Percentiles rank a stretch among this genome's conserved stretches.
Evolutionary conservation across 2,329 filamentous ascomycete genomes (phyloP).

Genomic region (Fusarium brachygibbosum): DNA sequence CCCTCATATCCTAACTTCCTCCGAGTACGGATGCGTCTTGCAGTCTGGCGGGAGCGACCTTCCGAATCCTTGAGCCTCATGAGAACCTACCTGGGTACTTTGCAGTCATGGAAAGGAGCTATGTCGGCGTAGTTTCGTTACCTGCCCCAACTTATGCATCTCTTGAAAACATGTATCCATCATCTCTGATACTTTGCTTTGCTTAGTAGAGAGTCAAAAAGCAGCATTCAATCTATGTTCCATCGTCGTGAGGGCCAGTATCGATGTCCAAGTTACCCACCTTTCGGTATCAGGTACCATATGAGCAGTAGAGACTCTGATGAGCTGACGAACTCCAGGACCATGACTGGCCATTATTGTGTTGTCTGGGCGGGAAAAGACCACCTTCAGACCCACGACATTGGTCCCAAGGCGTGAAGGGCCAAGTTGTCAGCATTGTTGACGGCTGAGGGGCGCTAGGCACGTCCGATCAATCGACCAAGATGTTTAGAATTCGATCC

Average conservation of each 20-base stretch:
- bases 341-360: constrained; percentile 44
- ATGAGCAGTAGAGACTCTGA: constrained; percentile 20
- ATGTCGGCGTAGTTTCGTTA: not conserved
- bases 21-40: constrained; percentile 37
- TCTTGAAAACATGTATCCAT: not conserved
- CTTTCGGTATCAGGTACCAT: constrained; percentile 3
- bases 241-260: not conserved
- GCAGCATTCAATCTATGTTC: not conserved
- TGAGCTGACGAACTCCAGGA: constrained; percentile 45
- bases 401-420: constrained; percentile 31
- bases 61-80: constrained; percentile 15
- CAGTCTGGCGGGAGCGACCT: constrained; percentile 17
- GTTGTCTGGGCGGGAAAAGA: constrained; percentile 38
- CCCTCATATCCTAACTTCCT: constrained; percentile 30
- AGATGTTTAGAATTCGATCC: constrained; percentile 3
- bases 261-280: not conserved
- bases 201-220: not conserved
- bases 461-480: constrained; percentile 40
- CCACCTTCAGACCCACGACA: constrained; percentile 39
- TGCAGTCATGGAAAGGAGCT: not conserved
- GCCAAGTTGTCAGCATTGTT: constrained; percentile 31
- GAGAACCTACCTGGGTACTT: not conserved
- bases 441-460: constrained; percentile 32
- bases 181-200: too few species aligned
- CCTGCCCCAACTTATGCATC: not conserved